A percentile compares a stretch with the other conserved stretches of the same genome.
Evolutionary conservation across 73 alveolate genomes (phyloP).

Genomic region (Uronychia binucleata): DNA sequence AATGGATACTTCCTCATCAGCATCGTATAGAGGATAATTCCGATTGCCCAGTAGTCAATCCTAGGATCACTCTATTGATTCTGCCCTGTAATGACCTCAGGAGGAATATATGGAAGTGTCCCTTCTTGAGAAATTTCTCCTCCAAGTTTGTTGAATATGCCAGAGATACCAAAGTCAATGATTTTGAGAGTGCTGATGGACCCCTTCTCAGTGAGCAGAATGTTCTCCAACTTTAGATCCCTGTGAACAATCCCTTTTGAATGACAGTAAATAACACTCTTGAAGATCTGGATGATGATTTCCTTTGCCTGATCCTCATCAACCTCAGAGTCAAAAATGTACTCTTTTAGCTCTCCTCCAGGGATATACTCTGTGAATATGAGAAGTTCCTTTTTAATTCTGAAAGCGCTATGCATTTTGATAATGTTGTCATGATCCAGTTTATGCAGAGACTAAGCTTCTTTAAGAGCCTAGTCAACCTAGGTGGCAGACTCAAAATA

Average conservation of each 20-base stretch:
- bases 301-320: constrained; percentile 22
- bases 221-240: constrained; percentile 34
- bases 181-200: constrained; percentile 4
- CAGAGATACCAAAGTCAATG: constrained; percentile 72
- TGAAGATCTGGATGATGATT: not conserved
- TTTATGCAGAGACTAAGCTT: constrained; percentile 3
- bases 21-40: constrained; percentile 56
- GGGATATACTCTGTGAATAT: constrained; percentile 25
- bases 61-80: constrained; percentile 29
- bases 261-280: constrained; percentile 11
- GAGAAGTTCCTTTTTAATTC: constrained; percentile 2
- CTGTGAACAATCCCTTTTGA: constrained; percentile 21
- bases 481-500: constrained; percentile 7
- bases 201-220: constrained; percentile 4
- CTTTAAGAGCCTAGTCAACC: constrained; percentile 29
- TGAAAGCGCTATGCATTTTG: not conserved
- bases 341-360: constrained; percentile 39
- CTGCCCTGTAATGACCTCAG: constrained; percentile 51
- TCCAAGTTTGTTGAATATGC: constrained; percentile 42
- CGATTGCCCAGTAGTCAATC: constrained; percentile 72
- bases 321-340: not conserved
- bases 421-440: constrained; percentile 34
- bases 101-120: constrained; percentile 62
- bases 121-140: constrained; percentile 71
- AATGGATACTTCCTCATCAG: constrained; percentile 53